Conservation (phyloP, 352 stramenopile genomes). For the Aphanomyces invadans region DNA sequence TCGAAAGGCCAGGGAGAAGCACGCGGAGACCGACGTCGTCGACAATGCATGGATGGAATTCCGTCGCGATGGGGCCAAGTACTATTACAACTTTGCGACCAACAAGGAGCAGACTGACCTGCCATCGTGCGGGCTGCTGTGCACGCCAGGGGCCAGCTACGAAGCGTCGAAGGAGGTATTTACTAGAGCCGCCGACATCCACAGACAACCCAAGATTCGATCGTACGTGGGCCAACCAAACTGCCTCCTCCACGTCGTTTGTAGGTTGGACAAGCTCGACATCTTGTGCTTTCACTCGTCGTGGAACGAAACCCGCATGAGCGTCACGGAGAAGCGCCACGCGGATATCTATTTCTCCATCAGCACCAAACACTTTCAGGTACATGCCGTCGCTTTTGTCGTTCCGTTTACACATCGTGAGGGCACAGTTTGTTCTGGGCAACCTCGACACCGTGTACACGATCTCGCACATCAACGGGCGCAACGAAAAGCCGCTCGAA, state of each 20-base stretch:
- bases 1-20: not conserved
- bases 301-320: conserved; percentile 27
- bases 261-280: conserved; percentile 18
- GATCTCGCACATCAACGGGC: conserved; percentile 26
- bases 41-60: conserved; percentile 17
- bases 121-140: not conserved
- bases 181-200: not conserved
- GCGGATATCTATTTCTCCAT: conserved; percentile 30
- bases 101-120: not conserved
- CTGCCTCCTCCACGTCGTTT: no score
- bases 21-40: not conserved
- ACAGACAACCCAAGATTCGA: conserved; percentile 14
- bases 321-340: conserved; percentile 8
- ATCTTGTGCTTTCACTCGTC: conserved; percentile 27
- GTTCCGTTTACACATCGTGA: not conserved
- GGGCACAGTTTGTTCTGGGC: conserved; percentile 28
- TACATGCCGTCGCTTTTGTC: not conserved
- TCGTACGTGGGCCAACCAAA: not conserved
- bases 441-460: conserved; percentile 28
- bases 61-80: not conserved
- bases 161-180: conserved; percentile 16
- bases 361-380: conserved; percentile 27
- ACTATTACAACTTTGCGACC: conserved; percentile 20
- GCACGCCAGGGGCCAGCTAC: not conserved
- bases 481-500: conserved; percentile 25